Evolutionary conservation across 1,284 basidiomycete genomes (phyloP).

Genomic region (Austroboletus rostrupii): DNA sequence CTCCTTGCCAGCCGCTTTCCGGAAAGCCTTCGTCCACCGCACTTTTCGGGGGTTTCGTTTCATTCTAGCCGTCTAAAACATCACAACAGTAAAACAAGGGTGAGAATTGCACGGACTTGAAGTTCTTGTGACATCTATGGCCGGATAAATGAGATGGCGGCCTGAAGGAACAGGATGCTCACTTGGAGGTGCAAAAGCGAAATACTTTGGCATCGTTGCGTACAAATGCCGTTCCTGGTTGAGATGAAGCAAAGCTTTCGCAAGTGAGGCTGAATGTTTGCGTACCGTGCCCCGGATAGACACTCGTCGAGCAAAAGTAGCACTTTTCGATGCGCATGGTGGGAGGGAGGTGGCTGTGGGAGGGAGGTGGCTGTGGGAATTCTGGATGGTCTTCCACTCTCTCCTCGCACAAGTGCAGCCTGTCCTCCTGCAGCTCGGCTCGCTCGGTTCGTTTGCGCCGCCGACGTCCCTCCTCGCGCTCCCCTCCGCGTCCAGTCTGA

Average conservation of each 20-base stretch:
- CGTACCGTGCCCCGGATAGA: conserved; percentile 91
- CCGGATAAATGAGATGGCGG: conserved; percentile 8
- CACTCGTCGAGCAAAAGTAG: conserved; percentile 89
- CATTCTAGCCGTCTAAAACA: conserved; percentile 61
- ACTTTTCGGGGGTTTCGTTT: conserved; percentile 99
- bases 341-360: conserved; percentile 18
- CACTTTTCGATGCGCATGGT: conserved; percentile 85
- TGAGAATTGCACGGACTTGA: conserved; percentile 62
- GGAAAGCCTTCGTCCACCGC: conserved; percentile 99
- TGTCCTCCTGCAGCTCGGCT: background rate
- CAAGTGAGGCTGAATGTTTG: background rate
- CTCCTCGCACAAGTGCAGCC: conserved; percentile 16
- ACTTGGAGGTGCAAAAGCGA: conserved; percentile 96
- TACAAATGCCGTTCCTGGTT: conserved; percentile 83
- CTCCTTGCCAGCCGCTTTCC: conserved; percentile 98
- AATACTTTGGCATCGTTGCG: conserved; percentile 96
- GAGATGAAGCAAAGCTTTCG: background rate
- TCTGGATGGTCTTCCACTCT: background rate
- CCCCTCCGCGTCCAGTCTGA: conserved; percentile 41
- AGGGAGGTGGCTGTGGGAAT: conserved; percentile 25
- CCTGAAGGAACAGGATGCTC: conserved; percentile 27
- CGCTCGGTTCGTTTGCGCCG: conserved; percentile 21
- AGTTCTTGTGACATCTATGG: conserved; percentile 91
- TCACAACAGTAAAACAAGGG: background rate
- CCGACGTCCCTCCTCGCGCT: conserved; percentile 34